Base-by-base conservation (phyloP, 2,329 filamentous ascomycete species). In the Rutstroemia sp. region DNA sequence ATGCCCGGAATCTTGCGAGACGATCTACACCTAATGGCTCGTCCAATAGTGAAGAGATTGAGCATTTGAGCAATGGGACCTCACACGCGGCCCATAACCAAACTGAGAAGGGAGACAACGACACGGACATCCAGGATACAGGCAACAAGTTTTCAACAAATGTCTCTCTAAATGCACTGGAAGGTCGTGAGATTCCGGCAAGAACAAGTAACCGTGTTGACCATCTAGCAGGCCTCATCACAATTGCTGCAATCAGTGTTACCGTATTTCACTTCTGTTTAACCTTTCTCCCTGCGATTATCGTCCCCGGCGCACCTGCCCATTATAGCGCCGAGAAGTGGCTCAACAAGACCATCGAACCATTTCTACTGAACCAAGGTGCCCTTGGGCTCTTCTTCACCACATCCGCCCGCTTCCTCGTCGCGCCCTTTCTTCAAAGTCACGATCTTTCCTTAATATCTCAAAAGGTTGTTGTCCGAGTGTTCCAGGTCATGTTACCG, bases 311-410 rank as follows among this genome's bases (percentile, higher is more conserved):
- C 65, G 16, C 67, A 62, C 37, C 54, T 64, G 38, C 56, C 12
- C 53, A 76, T 56, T 71, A 75, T 50, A 51, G 62, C 4, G 72
- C 70, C 6, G 75, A 77, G 56, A 64, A 63, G 23, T 73, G 72
- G 69, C 68, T 73, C 2, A 69, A 71, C 34, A 73, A 71, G 58
- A 72, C 73, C 10, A 63, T 76, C 19, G 72, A 71, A 0, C 70
- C 73, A 1, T 76, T 73, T 58, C 62, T 77, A 10, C 69, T 77
- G 38, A 75, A 76, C 34, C 72, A 72, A 44, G 69, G 76, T 56
- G 76, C 74, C 72, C 72, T 78, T 12, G 75, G 75, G 19, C 72
- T 74, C 23, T 77, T 78, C 66, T 73, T 78, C 64, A 74, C 74
- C 8, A 77, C 73, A 7, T 75, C 75, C 0, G 73, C 73, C 41